Evolutionary conservation across 2,329 filamentous ascomycete species (phyloP).

Genomic region (Cladosporium colombiae): DNA sequence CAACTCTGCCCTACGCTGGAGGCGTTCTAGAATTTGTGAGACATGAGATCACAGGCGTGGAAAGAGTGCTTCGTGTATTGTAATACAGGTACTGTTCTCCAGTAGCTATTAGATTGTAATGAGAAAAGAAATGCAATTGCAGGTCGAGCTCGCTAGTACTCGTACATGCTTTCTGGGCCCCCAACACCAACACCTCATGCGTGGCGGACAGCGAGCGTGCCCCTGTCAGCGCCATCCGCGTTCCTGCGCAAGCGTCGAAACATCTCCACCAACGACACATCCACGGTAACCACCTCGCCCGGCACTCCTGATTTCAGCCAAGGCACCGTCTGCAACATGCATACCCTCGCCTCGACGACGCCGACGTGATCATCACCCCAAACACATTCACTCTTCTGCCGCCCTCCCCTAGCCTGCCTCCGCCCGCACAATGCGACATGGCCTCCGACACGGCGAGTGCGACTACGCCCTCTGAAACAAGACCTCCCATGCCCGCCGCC

Average conservation of each 20-base stretch:
- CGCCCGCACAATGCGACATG: conserved; percentile 33
- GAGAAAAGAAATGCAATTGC: not conserved
- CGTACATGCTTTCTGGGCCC: not conserved
- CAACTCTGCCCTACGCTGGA: conserved; percentile 10
- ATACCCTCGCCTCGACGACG: conserved; percentile 4
- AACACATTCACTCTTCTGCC: conserved; percentile 11
- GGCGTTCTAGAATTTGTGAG: conserved; percentile 9
- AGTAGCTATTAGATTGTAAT: not conserved
- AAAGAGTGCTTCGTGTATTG: not conserved
- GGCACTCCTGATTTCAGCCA: conserved; percentile 1
- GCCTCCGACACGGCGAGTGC: conserved; percentile 28
- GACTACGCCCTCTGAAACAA: conserved; percentile 22
- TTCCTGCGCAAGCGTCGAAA: conserved; percentile 11
- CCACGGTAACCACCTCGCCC: not conserved
- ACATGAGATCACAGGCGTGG: not conserved
- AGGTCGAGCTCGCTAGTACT: not conserved
- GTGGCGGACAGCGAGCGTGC: not conserved
- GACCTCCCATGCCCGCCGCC: conserved; percentile 30
- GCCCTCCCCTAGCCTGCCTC: conserved; percentile 10
- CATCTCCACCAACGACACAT: conserved; percentile 7
- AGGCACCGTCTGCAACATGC: conserved; percentile 6
- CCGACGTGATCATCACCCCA: conserved; percentile 3
- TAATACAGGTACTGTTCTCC: not conserved
- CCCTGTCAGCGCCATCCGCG: conserved; percentile 3
- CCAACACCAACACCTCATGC: not conserved